phyloP scores from a whole-genome alignment of 2,329 filamentous ascomycete species.

The Clonostachys rhizophaga region DNA sequence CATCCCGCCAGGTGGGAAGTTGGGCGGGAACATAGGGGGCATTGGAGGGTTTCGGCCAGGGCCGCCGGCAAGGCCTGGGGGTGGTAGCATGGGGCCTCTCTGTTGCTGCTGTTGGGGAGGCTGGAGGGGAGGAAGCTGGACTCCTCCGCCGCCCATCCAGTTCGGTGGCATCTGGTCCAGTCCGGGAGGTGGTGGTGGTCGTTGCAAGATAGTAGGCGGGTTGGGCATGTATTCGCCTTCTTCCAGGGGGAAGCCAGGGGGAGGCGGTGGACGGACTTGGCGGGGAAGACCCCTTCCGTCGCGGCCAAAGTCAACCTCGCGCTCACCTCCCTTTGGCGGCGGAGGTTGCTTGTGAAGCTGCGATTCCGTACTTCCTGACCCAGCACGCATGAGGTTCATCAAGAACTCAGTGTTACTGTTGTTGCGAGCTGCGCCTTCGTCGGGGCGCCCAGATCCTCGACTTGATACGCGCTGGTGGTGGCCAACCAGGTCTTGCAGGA shows the following conservation, averaged over 20 bases:
- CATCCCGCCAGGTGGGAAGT: slow-evolving; percentile 47
- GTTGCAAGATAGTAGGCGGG: slow-evolving; percentile 57
- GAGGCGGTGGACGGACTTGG: slow-evolving; percentile 37
- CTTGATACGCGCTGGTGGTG: slow-evolving; percentile 53
- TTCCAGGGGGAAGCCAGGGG: slow-evolving; percentile 47
- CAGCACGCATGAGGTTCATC: slow-evolving; percentile 69
- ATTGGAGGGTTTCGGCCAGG: slow-evolving; percentile 39
- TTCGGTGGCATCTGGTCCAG: slow-evolving; percentile 55
- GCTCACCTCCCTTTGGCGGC: slow-evolving; percentile 34
- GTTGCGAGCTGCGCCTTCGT: slow-evolving; percentile 32
- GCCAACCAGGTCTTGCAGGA: slow-evolving; percentile 55
- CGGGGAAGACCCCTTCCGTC: slow-evolving; percentile 26
- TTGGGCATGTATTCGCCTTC: slow-evolving; percentile 42
- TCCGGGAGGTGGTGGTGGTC: slow-evolving; percentile 55
- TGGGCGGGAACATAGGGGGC: slow-evolving; percentile 58
- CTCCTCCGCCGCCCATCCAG: slow-evolving; percentile 41
- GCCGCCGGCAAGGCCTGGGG: slow-evolving; percentile 46
- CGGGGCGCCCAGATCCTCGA: slow-evolving; percentile 40
- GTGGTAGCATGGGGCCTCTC: slow-evolving; percentile 51
- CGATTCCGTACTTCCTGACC: too few species aligned
- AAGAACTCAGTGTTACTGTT: slow-evolving; percentile 77
- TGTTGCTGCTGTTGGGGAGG: slow-evolving; percentile 18
- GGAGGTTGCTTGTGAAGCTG: slow-evolving; percentile 15
- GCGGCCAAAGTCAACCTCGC: slow-evolving; percentile 38
- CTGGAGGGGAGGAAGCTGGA: slow-evolving; percentile 28